Conservation (phyloP, 1,139 yeast species). For the Scheffersomyces segobiensis region DNA sequence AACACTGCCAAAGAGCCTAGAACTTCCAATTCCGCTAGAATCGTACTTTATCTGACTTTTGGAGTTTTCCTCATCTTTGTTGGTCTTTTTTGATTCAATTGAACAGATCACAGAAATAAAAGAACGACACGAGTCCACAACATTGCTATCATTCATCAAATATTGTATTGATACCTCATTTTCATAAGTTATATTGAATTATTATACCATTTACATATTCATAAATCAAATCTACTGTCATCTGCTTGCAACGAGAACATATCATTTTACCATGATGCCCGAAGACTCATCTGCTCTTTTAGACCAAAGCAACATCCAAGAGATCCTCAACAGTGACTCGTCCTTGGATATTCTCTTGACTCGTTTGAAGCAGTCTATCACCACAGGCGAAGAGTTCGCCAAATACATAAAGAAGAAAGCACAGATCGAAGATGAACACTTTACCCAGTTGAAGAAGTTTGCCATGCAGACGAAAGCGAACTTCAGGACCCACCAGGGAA, state of each 20-base stretch:
- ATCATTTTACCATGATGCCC: slow-evolving; percentile 7
- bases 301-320: slow-evolving; percentile 29
- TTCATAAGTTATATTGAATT: background rate
- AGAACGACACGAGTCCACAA: background rate
- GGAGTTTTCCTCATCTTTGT: background rate
- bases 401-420: slow-evolving; percentile 79
- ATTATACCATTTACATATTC: background rate
- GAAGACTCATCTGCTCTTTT: slow-evolving; percentile 21
- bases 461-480: slow-evolving; percentile 55
- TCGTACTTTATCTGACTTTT: background rate
- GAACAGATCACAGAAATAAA: background rate
- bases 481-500: slow-evolving; percentile 34
- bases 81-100: background rate
- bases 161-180: background rate
- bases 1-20: background rate
- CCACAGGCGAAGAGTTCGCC: slow-evolving; percentile 82
- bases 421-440: slow-evolving; percentile 76
- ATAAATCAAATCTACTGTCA: background rate
- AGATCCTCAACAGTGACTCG: slow-evolving; percentile 38
- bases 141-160: background rate
- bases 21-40: background rate
- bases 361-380: slow-evolving; percentile 75
- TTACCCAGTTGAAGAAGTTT: slow-evolving; percentile 68
- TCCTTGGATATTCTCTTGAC: slow-evolving; percentile 64
- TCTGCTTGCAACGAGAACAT: background rate